Conservation (phyloP, 2,329 filamentous ascomycete genomes). For the Cordyceps farinosa region DNA sequence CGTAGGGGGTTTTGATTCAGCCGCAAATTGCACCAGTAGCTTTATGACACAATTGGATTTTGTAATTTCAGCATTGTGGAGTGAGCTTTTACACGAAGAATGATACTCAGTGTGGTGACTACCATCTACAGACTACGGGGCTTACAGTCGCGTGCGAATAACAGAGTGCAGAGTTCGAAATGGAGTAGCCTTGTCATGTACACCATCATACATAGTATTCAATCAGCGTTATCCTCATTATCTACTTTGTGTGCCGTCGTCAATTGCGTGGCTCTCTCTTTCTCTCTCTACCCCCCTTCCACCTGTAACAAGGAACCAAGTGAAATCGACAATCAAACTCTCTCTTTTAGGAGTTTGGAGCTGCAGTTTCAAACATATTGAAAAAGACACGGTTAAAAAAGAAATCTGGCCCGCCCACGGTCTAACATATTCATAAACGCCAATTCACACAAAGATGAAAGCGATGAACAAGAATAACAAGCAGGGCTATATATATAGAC, state of each 20-base stretch:
- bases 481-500: not conserved
- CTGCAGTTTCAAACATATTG: not conserved
- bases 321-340: not conserved
- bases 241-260: not conserved
- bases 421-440: constrained; percentile 9
- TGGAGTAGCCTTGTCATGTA: not conserved
- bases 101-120: no score
- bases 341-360: not conserved
- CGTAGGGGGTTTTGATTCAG: not conserved
- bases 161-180: not conserved
- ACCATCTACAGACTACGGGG: no score
- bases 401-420: not conserved
- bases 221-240: not conserved
- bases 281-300: not conserved
- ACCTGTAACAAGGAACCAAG: not conserved
- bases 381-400: not conserved
- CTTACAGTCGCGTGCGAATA: no score
- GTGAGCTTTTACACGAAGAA: not conserved
- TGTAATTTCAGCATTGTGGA: not conserved
- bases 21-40: not conserved
- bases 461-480: not conserved
- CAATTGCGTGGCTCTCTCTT: not conserved
- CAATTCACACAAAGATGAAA: not conserved
- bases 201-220: not conserved
- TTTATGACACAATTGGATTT: not conserved